Evolutionary conservation across 2,329 filamentous ascomycete species (phyloP).

Genomic region (Lasiodiplodia sp.): DNA sequence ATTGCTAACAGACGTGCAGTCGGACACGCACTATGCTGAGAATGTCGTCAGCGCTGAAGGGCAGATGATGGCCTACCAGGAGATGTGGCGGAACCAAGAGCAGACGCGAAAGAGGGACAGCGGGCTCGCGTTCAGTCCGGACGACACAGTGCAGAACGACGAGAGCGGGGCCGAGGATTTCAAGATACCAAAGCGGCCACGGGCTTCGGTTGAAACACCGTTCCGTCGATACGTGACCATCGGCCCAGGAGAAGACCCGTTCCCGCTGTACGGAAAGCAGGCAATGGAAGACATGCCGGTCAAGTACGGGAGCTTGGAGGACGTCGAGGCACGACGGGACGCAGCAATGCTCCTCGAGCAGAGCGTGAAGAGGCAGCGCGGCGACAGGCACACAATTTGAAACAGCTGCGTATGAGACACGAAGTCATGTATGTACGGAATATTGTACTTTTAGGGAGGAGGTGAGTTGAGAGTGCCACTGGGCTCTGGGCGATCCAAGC

Average conservation of each 20-base stretch:
- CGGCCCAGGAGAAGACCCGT: conserved; percentile 23
- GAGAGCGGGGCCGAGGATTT: not conserved
- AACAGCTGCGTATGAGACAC: not conserved
- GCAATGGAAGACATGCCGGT: conserved; percentile 25
- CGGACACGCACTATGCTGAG: conserved; percentile 27
- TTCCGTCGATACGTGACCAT: conserved; percentile 28
- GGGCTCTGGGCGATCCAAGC: not conserved
- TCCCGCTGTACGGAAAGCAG: conserved; percentile 25
- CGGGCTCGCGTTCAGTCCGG: conserved; percentile 6
- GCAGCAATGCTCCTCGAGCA: conserved; percentile 23
- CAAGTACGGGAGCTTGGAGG: conserved; percentile 15
- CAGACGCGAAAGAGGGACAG: conserved; percentile 19
- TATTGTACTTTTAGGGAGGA: not conserved
- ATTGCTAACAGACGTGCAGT: conserved; percentile 1
- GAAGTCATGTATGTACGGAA: not conserved
- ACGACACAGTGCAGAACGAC: not conserved
- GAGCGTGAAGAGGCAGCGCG: not conserved
- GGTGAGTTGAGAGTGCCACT: conserved; percentile 1
- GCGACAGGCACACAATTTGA: conserved; percentile 13
- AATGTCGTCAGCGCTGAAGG: conserved; percentile 22
- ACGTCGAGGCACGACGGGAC: conserved; percentile 8
- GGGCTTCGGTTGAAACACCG: conserved; percentile 21
- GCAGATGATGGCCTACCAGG: conserved; percentile 20
- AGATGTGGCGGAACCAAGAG: conserved; percentile 13
- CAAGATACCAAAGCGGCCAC: conserved; percentile 8